Base-by-base conservation (phyloP, 345 rosid genomes). In the Capsella bursapastoris region DNA sequence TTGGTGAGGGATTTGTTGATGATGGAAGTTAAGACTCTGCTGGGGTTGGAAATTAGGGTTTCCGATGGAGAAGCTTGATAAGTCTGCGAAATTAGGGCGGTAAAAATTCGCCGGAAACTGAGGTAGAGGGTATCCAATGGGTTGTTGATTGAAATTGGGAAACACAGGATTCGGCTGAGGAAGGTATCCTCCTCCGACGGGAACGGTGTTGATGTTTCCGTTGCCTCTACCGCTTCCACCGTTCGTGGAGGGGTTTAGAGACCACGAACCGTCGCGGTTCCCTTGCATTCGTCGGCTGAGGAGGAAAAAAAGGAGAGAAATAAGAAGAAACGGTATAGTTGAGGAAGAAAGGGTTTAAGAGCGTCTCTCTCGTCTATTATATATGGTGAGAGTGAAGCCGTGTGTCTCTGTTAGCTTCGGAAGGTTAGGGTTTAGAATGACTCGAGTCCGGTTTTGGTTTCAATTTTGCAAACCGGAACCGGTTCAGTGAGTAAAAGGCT, bases 121-220 rank as follows among this genome's bases (percentile, higher is more conserved):
- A 28, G 76, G 66, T 5, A 64, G 52, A 63, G 81, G 75, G 61
- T 74, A 81, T 6, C 68, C 13, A 47, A 75, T 82, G 0, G 88
- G 83, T 60, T 65, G 83, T 60, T 65, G 74, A 65, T 27, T 60
- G 48, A 79, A 82, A 81, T 66, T 79, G 13, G 77, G 43, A 69
- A 78, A 74, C 5, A 32, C 18, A 5, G 77, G 81, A 50, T 55
- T 73, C 6, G 75, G 34, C 0, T 64, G 85, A 45, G 61, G 71
- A 28, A 57, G 73, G 15, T 68, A 69, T 14, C 72, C 72, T 14
- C 72, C 72, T 14, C 72, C 72, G 57, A 82, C 77, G 78, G 73
- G 59, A 52, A 52, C 63, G 37, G 14, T 22, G 59, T 27, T 51
- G 35, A 1, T 5, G 53, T 34, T 64, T 0, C 16, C 41, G 70